A percentile compares a stretch with the other conserved stretches of the same genome.
These are phyloP conservation scores for barrel medic (Medicago truncatula) DNA, from an alignment of 306 rosid species.

Conservation along the genomic window DNA sequence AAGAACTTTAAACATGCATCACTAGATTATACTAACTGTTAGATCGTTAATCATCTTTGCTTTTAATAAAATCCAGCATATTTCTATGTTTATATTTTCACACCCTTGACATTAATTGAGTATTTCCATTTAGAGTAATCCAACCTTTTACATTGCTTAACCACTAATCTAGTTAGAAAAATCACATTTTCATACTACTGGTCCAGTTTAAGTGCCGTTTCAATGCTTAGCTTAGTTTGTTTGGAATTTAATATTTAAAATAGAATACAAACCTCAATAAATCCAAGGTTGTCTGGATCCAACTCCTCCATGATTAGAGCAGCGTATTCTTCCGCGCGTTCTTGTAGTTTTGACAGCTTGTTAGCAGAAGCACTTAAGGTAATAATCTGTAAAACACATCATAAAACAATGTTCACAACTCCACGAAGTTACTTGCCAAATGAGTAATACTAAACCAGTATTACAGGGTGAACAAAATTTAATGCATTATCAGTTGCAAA, in stretches of 20 bases:
- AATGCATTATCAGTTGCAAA: not conserved
- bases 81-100: too few species aligned
- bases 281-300: slow-evolving; percentile 80
- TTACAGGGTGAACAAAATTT: not conserved
- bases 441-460: not conserved
- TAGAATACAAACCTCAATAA: slow-evolving; percentile 63
- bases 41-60: too few species aligned
- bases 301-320: slow-evolving; percentile 94
- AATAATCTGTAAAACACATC: slow-evolving; percentile 63
- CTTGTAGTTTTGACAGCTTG: slow-evolving; percentile 77
- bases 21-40: too few species aligned
- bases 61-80: not conserved
- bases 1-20: too few species aligned
- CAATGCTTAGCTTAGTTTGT: not conserved
- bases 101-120: too few species aligned
- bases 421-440: not conserved
- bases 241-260: not conserved
- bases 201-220: not conserved
- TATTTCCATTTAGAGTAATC: too few species aligned
- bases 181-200: not conserved
- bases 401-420: slow-evolving; percentile 25
- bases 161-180: too few species aligned
- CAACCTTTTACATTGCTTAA: too few species aligned
- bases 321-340: slow-evolving; percentile 85
- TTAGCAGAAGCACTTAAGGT: slow-evolving; percentile 87